phyloP scores from a whole-genome alignment of 768 basidiomycete species.

The Trametes maxima region DNA sequence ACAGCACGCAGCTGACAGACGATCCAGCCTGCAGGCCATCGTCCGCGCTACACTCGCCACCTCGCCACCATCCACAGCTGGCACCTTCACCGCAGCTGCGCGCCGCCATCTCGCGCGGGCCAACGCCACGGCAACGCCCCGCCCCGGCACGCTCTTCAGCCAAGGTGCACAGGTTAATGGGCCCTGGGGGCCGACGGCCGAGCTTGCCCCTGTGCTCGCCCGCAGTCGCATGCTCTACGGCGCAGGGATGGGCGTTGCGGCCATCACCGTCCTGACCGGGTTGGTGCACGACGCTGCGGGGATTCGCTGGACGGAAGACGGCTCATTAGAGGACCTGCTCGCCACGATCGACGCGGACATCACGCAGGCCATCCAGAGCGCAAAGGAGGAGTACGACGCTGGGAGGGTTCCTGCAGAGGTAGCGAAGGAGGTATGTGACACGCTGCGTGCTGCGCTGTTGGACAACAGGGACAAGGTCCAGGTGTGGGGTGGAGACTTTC shows the following conservation, averaged over 20 bases:
- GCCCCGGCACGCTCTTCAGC: conserved; percentile 49
- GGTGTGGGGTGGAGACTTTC: conserved; percentile 73
- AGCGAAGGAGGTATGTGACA: conserved; percentile 51
- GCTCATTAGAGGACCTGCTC: conserved; percentile 56
- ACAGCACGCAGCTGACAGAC: conserved; percentile 6
- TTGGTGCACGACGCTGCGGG: conserved; percentile 64
- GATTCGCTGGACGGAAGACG: conserved; percentile 62
- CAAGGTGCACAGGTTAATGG: conserved; percentile 40
- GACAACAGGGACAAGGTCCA: conserved; percentile 56
- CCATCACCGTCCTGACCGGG: conserved; percentile 54
- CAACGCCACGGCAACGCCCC: conserved; percentile 37
- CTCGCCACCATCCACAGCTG: conserved; percentile 58
- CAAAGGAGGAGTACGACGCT: conserved; percentile 69
- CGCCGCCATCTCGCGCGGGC: conserved; percentile 58
- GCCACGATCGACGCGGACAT: conserved; percentile 74
- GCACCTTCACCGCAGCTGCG: conserved; percentile 64
- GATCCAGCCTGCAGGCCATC: conserved; percentile 69
- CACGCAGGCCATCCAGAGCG: conserved; percentile 80
- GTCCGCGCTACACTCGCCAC: conserved; percentile 68
- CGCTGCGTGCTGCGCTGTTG: conserved; percentile 52
- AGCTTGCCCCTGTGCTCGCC: conserved; percentile 52
- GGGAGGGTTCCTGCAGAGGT: conserved; percentile 46
- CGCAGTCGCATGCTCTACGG: conserved; percentile 72
- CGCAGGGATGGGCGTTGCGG: conserved; percentile 72
- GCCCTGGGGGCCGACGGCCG: conserved; percentile 46